Percentiles rank a stretch among this genome's conserved stretches.
These are phyloP conservation scores for Brassica hybrid DNA, from an alignment of 441 rosid genomes.

Conservation along the genomic window DNA sequence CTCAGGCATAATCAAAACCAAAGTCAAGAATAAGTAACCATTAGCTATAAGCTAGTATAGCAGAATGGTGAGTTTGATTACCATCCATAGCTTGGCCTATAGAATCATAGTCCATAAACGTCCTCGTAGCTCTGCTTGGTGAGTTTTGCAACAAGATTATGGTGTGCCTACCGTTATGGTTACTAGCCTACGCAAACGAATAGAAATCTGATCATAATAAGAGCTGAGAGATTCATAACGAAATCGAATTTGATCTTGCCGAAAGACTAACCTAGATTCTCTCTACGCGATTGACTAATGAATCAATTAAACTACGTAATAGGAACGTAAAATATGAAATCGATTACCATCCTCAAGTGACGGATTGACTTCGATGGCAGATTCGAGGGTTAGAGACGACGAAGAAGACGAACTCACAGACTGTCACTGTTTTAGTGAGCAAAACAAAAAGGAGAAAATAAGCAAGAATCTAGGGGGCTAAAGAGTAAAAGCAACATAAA, in stretches of 20 bases:
- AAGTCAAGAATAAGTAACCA: conserved; percentile 3
- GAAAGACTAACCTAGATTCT: neutral
- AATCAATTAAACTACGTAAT: neutral
- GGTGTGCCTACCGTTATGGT: conserved; percentile 67
- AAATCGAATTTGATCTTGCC: neutral
- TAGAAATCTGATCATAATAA: conserved; percentile 6
- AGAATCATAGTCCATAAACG: conserved; percentile 94
- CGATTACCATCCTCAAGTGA: neutral
- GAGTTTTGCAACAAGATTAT: conserved; percentile 89
- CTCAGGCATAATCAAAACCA: neutral
- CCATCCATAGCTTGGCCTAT: conserved; percentile 95
- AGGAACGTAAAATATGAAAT: neutral
- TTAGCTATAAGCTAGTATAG: neutral
- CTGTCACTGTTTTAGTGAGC: neutral
- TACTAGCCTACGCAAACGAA: conserved; percentile 68
- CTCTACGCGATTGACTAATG: neutral
- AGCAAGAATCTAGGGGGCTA: neutral
- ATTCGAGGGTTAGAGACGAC: conserved; percentile 1
- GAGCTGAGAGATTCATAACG: conserved; percentile 1
- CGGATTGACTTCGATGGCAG: neutral
- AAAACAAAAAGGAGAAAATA: neutral
- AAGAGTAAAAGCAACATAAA: neutral
- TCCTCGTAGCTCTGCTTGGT: conserved; percentile 78
- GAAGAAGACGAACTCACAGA: neutral
- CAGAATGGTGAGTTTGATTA: conserved; percentile 36